These are phyloP conservation scores for Acacia crassicarpa DNA, from an alignment of 306 rosid species.

Conservation along the genomic window DNA sequence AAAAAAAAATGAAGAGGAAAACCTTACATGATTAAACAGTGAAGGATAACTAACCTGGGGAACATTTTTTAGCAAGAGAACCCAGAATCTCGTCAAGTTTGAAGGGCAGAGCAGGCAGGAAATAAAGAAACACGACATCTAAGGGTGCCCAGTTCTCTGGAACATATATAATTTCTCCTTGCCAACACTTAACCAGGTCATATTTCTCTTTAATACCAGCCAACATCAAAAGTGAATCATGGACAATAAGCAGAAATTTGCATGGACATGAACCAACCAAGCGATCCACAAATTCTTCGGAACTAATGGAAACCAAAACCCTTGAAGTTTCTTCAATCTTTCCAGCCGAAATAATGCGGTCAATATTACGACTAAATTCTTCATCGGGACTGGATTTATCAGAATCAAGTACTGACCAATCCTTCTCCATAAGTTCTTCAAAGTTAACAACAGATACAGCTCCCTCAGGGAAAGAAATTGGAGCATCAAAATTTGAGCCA, in stretches of 20 bases:
- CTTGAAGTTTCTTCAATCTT: slow-evolving; percentile 59
- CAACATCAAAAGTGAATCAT: slow-evolving; percentile 71
- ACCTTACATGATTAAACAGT: neutral
- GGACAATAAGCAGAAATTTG: slow-evolving; percentile 55
- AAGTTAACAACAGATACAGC: slow-evolving; percentile 50
- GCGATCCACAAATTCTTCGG: slow-evolving; percentile 73
- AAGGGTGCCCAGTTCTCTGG: slow-evolving; percentile 80
- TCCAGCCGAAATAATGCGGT: slow-evolving; percentile 60
- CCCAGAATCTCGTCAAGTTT: slow-evolving; percentile 55
- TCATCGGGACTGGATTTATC: slow-evolving; percentile 27
- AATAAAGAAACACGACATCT: slow-evolving; percentile 79
- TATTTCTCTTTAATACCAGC: slow-evolving; percentile 72
- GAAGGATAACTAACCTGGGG: slow-evolving; percentile 50
- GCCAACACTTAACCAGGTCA: slow-evolving; percentile 89
- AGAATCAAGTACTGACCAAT: slow-evolving; percentile 79
- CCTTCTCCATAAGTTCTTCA: slow-evolving; percentile 65
- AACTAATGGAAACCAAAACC: slow-evolving; percentile 72
- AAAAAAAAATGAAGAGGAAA: neutral
- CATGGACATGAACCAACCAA: slow-evolving; percentile 49
- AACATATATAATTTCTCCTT: slow-evolving; percentile 74
- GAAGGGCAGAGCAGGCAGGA: slow-evolving; percentile 76
- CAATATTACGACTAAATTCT: slow-evolving; percentile 37
- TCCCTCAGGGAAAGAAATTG: slow-evolving; percentile 55
- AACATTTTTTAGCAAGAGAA: slow-evolving; percentile 54
- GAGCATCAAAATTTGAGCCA: slow-evolving; percentile 37